Percentiles rank a stretch among this genome's conserved stretches.
These are phyloP conservation scores for Heterobasidion occidentale DNA, from an alignment of 1,284 basidiomycete genomes.

Conservation along the genomic window DNA sequence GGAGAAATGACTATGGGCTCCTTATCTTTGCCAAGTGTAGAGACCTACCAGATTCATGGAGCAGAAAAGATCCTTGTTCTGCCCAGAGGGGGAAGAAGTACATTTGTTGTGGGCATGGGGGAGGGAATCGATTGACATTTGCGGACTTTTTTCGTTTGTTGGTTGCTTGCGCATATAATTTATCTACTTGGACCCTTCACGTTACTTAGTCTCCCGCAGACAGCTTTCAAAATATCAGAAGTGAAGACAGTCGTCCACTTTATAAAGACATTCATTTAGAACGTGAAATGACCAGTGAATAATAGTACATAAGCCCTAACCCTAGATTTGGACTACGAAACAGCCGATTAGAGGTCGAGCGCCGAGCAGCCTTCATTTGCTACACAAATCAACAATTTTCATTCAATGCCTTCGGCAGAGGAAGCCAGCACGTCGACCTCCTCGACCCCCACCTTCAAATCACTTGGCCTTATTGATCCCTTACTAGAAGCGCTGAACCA, in stretches of 20 bases:
- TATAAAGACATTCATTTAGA: too few species aligned
- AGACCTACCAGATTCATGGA: conserved; percentile 70
- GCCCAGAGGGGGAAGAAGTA: conserved; percentile 71
- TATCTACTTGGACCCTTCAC: background rate
- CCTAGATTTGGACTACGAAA: too few species aligned
- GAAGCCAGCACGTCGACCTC: conserved; percentile 52
- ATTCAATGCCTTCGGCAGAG: conserved; percentile 31
- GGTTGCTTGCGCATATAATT: background rate
- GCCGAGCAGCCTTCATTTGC: too few species aligned
- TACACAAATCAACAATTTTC: too few species aligned
- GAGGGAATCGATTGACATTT: conserved; percentile 4
- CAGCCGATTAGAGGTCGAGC: too few species aligned
- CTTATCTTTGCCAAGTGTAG: conserved; percentile 50
- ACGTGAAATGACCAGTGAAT: too few species aligned
- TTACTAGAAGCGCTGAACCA: conserved; percentile 82
- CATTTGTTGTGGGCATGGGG: conserved; percentile 71
- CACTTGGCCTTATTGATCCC: conserved; percentile 85
- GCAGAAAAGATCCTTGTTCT: conserved; percentile 68
- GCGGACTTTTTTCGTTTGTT: background rate
- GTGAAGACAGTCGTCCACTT: too few species aligned
- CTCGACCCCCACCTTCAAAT: conserved; percentile 44
- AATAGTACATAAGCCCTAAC: too few species aligned
- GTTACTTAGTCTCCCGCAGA: too few species aligned
- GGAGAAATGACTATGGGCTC: conserved; percentile 49
- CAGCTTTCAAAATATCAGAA: too few species aligned